phyloP scores from a whole-genome alignment of 2,329 filamentous ascomycete species.

The Penicillium expansum region DNA sequence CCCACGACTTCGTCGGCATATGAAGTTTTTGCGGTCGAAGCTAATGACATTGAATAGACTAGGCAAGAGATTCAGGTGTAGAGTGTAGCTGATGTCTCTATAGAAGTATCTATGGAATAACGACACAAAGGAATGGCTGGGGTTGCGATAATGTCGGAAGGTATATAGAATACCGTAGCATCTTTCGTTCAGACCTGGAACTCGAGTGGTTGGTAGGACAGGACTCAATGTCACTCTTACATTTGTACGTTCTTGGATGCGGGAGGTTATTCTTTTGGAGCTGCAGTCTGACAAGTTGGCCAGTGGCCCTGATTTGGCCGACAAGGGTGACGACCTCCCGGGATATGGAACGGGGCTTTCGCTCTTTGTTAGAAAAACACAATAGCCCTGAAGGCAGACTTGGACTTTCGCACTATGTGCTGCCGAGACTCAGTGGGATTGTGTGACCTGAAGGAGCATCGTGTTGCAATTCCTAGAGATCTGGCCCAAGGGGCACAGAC shows the following conservation, averaged over 20 bases:
- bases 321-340: not conserved
- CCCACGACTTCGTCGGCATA: slow-evolving; percentile 21
- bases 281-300: not conserved
- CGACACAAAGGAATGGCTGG: not conserved
- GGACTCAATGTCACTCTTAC: slow-evolving; percentile 1
- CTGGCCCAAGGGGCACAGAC: not conserved
- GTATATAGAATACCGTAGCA: not conserved
- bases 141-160: not conserved
- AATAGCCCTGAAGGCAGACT: not conserved
- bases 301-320: not conserved
- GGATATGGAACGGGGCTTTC: not conserved
- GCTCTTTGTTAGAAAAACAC: not conserved
- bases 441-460: slow-evolving; percentile 1
- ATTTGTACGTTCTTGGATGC: not conserved
- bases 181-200: not conserved
- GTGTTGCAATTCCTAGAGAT: not conserved
- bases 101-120: not conserved
- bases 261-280: not conserved
- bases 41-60: slow-evolving; percentile 9
- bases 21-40: slow-evolving; percentile 3
- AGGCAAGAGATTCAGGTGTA: too few relatives aligned
- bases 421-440: slow-evolving; percentile 1
- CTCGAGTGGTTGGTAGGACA: slow-evolving; percentile 4
- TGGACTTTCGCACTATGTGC: not conserved
- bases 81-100: not conserved